Base-by-base conservation (phyloP, 495 filamentous ascomycete genomes). In the Aspergillus saccharolyticus region DNA sequence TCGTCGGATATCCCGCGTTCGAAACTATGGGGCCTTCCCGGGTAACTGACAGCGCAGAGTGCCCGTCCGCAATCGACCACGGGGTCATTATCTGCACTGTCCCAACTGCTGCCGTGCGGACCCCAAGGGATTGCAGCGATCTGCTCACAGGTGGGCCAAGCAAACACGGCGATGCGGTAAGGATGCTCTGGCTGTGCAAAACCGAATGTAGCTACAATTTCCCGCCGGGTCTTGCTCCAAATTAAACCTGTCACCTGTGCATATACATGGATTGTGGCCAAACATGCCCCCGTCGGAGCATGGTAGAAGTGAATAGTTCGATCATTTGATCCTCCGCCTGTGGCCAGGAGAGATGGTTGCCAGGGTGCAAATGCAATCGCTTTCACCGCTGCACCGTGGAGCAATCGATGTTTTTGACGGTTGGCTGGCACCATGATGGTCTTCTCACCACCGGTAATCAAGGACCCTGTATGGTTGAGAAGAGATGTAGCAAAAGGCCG, bases 311-410 rank as follows among this genome's bases (percentile, higher is more conserved):
- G 94, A 51, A 98, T 96, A 64, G 89, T 87, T 59, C 91, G 89
- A 70, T 97, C 93, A 66, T 96, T 96, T 49, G 87, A 88, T 18
- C 94, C 94, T 24, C 94, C 94, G 1, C 94, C 94, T 8, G 92
- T 96, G 24, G 94, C 94, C 48, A 98, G 74, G 1, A 98, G 77
- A 17, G 88, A 88, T 28, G 86, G 82, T 55, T 91, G 89, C 93
- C 93, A 97, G 5, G 94, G 94, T 44, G 94, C 96, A 73, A 97
- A 97, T 10, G 94, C 94, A 58, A 97, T 92, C 20, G 94, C 94
- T 70, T 98, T 98, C 63, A 97, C 89, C 9, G 94, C 94, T 1
- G 94, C 93, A 15, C 85, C 82, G 70, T 97, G 90, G 8, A 74
- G 42, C 80, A 94, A 90, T 33, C 79, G 80, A 66, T 95, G 84